Evolutionary conservation across 1,284 basidiomycete genomes (phyloP).

Genomic region (Termitomyces sp.): DNA sequence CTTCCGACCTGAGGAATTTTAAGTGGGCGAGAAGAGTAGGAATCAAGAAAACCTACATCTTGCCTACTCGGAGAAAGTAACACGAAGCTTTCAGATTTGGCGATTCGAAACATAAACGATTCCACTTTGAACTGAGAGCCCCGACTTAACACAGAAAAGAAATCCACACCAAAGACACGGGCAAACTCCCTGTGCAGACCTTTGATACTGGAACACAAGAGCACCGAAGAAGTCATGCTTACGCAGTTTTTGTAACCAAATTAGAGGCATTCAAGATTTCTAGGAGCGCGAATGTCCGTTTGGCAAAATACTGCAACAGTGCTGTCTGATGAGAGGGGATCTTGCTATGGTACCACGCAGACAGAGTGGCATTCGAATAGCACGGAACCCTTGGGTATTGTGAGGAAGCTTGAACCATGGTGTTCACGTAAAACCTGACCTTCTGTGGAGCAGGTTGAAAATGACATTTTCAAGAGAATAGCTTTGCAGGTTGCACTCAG

Average conservation of each 20-base stretch:
- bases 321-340: slow-evolving; percentile 49
- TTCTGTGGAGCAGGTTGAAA: slow-evolving; percentile 70
- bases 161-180: slow-evolving; percentile 95
- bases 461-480: slow-evolving; percentile 92
- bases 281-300: slow-evolving; percentile 62
- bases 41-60: slow-evolving; percentile 50
- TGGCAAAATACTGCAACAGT: slow-evolving; percentile 60
- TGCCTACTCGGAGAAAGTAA: slow-evolving; percentile 81
- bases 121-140: slow-evolving; percentile 99
- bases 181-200: slow-evolving; percentile 77
- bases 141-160: slow-evolving; percentile 90
- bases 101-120: slow-evolving; percentile 95
- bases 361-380: slow-evolving; percentile 66
- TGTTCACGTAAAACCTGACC: slow-evolving; percentile 38
- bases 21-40: slow-evolving; percentile 2
- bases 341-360: slow-evolving; percentile 66
- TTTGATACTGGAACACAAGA: not conserved
- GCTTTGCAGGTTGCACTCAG: slow-evolving; percentile 73
- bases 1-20: slow-evolving; percentile 67
- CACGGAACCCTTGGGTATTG: slow-evolving; percentile 60
- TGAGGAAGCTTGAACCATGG: slow-evolving; percentile 8
- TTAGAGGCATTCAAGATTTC: slow-evolving; percentile 80
- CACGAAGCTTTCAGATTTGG: slow-evolving; percentile 94
- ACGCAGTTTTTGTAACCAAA: slow-evolving; percentile 86
- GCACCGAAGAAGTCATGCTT: slow-evolving; percentile 23